phyloP scores from a whole-genome alignment of 148 eudicot genomes.

The Suaeda aralocaspica region DNA sequence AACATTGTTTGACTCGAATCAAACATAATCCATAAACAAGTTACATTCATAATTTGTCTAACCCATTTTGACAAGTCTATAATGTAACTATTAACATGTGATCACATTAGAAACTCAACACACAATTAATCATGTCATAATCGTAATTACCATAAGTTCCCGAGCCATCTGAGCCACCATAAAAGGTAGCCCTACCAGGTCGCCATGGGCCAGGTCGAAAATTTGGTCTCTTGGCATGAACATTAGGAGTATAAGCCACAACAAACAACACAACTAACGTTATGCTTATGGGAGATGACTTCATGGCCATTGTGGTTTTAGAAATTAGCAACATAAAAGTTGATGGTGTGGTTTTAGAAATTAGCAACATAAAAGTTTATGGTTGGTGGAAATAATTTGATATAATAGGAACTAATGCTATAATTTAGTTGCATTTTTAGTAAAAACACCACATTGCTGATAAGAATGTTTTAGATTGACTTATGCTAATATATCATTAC shows the following conservation, averaged over 20 bases:
- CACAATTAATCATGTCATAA: neutral
- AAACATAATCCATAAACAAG: too few relatives aligned
- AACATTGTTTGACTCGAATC: too few relatives aligned
- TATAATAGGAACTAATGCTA: neutral
- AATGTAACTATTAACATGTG: too few relatives aligned
- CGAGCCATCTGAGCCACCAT: constrained; percentile 69
- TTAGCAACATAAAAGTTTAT: neutral
- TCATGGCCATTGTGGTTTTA: constrained; percentile 20
- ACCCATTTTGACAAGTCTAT: too few relatives aligned
- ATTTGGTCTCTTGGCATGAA: constrained; percentile 31
- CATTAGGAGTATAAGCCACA: constrained; percentile 4
- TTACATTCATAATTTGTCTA: too few relatives aligned
- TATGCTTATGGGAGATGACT: constrained; percentile 15
- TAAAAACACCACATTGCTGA: neutral
- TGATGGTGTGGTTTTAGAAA: neutral
- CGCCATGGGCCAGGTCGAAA: constrained; percentile 58
- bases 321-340: neutral
- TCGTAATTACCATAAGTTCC: constrained; percentile 49
- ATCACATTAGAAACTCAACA: too few relatives aligned
- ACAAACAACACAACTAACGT: constrained; percentile 15
- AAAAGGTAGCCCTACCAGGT: constrained; percentile 71
- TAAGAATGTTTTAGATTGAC: neutral
- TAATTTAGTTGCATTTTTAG: neutral
- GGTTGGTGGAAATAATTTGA: neutral
- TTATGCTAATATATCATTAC: neutral